These are phyloP conservation scores for Ailanthus altissimus DNA, from an alignment of 345 rosid genomes.

Conservation along the genomic window DNA sequence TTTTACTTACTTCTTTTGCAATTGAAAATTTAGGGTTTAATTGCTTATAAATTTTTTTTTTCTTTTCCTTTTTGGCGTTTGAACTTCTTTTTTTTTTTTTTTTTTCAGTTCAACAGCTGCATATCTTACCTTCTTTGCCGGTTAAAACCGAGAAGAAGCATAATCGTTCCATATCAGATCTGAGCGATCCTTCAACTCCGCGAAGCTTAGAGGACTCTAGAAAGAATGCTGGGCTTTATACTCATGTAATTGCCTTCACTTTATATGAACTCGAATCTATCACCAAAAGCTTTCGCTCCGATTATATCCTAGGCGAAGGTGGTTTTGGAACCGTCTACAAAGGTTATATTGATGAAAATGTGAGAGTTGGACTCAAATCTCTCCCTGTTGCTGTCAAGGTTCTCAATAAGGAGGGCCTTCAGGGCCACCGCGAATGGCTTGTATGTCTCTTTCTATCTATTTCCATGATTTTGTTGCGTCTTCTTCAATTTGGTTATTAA, in stretches of 20 bases:
- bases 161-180: slow-evolving; percentile 80
- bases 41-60: not conserved
- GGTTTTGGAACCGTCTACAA: slow-evolving; percentile 96
- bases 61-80: too few relatives aligned
- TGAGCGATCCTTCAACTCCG: slow-evolving; percentile 79
- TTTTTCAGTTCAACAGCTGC: slow-evolving; percentile 73
- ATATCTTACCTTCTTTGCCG: slow-evolving; percentile 42
- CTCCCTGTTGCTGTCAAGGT: slow-evolving; percentile 97
- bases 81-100: not conserved
- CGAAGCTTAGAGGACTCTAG: slow-evolving; percentile 63
- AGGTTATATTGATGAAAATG: slow-evolving; percentile 95
- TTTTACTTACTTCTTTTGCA: not conserved
- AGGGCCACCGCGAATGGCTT: slow-evolving; percentile 99
- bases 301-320: slow-evolving; percentile 94
- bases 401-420: slow-evolving; percentile 94
- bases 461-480: not conserved
- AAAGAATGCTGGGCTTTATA: slow-evolving; percentile 64
- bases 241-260: slow-evolving; percentile 81
- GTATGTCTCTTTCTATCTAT: slow-evolving; percentile 30
- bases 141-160: slow-evolving; percentile 53
- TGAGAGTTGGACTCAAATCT: slow-evolving; percentile 90
- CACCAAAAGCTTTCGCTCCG: slow-evolving; percentile 96
- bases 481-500: not conserved
- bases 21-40: slow-evolving; percentile 8
- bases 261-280: slow-evolving; percentile 90